These are phyloP conservation scores for Tarenaya hassleriana DNA, from an alignment of 345 rosid genomes.

Conservation along the genomic window DNA sequence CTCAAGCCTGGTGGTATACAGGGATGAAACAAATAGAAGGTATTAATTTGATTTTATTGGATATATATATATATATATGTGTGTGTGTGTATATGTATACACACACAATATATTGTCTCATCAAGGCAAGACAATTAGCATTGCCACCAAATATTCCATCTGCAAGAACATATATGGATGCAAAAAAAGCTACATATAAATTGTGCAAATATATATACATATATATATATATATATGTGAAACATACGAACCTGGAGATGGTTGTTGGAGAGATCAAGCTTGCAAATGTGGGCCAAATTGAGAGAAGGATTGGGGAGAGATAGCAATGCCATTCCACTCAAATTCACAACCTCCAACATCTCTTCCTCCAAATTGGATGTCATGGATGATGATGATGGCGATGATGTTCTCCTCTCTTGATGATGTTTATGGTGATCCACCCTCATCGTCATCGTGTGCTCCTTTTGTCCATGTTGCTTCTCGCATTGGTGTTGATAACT, in stretches of 20 bases:
- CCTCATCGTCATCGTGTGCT: constrained; percentile 28
- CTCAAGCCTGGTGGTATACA: too few relatives aligned
- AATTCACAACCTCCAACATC: constrained; percentile 47
- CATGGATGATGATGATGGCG: constrained; percentile 9
- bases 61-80: too few relatives aligned
- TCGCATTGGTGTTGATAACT: constrained; percentile 25
- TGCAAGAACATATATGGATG: too few relatives aligned
- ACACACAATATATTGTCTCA: too few relatives aligned
- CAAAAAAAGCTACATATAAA: too few relatives aligned
- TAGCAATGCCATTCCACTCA: constrained; percentile 64
- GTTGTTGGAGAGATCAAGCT: constrained; percentile 76
- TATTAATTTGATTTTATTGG: too few relatives aligned
- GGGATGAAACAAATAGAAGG: too few relatives aligned
- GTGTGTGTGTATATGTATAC: too few relatives aligned
- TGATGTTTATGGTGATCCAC: constrained; percentile 18
- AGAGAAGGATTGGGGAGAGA: constrained; percentile 56
- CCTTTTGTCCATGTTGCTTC: constrained; percentile 23
- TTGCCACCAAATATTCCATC: too few relatives aligned
- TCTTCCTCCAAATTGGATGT: constrained; percentile 28
- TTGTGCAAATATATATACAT: too few relatives aligned
- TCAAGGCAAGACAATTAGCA: too few relatives aligned
- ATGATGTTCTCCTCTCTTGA: constrained; percentile 14
- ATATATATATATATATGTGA: not conserved
- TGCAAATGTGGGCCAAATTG: constrained; percentile 54
- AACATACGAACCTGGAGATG: constrained; percentile 54